phyloP scores from a whole-genome alignment of 257 asterid species.

The Solanum clarkiae region DNA sequence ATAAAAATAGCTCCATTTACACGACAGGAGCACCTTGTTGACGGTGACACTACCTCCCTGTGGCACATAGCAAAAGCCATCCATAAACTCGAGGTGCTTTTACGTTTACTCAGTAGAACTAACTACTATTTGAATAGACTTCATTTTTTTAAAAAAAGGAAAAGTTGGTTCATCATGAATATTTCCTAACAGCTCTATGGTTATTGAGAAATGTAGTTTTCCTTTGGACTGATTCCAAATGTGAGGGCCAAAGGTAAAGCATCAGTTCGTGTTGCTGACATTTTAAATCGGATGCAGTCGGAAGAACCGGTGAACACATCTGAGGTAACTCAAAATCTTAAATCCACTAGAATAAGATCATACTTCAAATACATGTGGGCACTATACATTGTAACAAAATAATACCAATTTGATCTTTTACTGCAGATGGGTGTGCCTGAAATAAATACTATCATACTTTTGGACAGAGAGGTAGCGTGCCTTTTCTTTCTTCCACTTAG shows the following conservation, averaged over 20 bases:
- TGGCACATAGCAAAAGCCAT: constrained; percentile 96
- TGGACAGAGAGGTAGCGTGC: constrained; percentile 79
- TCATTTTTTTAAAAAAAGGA: neutral
- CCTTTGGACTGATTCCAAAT: constrained; percentile 89
- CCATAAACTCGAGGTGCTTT: constrained; percentile 78
- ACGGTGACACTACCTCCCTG: constrained; percentile 78
- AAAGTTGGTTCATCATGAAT: neutral
- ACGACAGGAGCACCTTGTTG: constrained; percentile 66
- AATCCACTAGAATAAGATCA: neutral
- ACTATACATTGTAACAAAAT: neutral
- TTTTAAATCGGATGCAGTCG: constrained; percentile 75
- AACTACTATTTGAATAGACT: neutral
- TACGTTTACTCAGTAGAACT: neutral
- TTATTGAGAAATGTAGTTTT: constrained; percentile 39
- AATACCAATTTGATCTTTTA: neutral
- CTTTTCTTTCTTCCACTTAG: neutral
- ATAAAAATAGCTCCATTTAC: constrained; percentile 15
- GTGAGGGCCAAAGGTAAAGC: constrained; percentile 95
- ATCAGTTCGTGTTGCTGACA: constrained; percentile 79
- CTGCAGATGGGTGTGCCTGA: constrained; percentile 75
- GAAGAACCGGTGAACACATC: constrained; percentile 81
- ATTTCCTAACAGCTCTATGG: constrained; percentile 2
- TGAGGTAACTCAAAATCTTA: constrained; percentile 36
- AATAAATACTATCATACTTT: constrained; percentile 76
- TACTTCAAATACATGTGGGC: neutral